Base-by-base conservation (phyloP, 1,139 yeast species). In the Geotrichum klebahnii region DNA sequence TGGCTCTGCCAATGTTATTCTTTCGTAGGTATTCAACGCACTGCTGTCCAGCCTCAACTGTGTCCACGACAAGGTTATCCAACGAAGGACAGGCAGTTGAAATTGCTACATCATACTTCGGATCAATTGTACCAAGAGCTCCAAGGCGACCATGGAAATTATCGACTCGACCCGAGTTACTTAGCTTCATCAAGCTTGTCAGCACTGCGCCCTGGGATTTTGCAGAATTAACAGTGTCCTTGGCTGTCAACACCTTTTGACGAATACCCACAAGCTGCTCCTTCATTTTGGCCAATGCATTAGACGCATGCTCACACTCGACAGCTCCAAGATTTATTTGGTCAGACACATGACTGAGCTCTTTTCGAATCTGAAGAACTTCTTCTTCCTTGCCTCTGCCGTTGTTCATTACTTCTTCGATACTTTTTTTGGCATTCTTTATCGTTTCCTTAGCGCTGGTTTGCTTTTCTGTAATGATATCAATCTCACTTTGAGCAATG, bases 71-170 rank as follows among this genome's bases (percentile, higher is more conserved):
- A 75, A 89, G 81, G 50, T 95, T 92, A 63, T 90, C 95, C 52
- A 94, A 72, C 8, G 92, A 82, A 1, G 96, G 90, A 59, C 95
- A 88, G 0, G 97, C 98, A 0, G 98, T 92, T 0, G 97, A 89
- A 20, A 94, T 80, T 0, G 98, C 98, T 47, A 89, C 78, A 67
- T 94, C 98, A 65, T 85, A 94, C 60, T 78, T 77, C 58, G 84
- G 87, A 62, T 88, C 96, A 57, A 92, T 92, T 1, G 79, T 76
- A 14, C 97, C 99, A 45, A 94, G 71, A 58, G 87, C 95, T 14
- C 98, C 99, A 17, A 94, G 70, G 52, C 97, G 74, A 0, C 97
- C 98, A 64, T 86, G 77, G 59, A 90, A 88, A 0, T 97, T 98
- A 14, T 74, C 73, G 35, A 94, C 79, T 63, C 97, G 77, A 10